A percentile compares a stretch with the other conserved stretches of the same genome.
Evolutionary conservation across 1,284 basidiomycete species (phyloP).

Genomic region (Sutorius eximius): DNA sequence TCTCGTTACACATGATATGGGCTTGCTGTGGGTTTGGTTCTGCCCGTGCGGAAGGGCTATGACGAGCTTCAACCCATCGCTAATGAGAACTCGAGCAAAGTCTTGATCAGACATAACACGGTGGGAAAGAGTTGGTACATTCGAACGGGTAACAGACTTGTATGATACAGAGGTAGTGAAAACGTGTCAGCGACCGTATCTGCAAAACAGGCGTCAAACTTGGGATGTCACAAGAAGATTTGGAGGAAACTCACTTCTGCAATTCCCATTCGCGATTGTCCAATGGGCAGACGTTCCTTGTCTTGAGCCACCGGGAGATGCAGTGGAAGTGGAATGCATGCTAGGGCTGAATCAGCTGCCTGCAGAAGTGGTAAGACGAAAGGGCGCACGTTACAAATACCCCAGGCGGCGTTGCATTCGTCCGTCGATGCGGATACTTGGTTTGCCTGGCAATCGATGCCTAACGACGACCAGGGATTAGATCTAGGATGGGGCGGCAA

Average conservation of each 20-base stretch:
- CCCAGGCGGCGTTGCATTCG: constrained; percentile 99
- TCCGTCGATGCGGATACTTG: constrained; percentile 95
- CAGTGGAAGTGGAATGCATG: constrained; percentile 99
- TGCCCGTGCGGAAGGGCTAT: neutral
- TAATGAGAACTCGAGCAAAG: neutral
- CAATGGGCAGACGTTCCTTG: constrained; percentile 96
- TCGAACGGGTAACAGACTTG: neutral
- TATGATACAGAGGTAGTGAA: constrained; percentile 23
- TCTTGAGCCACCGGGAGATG: constrained; percentile 99
- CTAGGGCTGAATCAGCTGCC: constrained; percentile 44
- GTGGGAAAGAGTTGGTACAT: constrained; percentile 13
- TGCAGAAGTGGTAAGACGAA: neutral
- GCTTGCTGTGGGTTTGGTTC: neutral
- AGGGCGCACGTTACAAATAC: constrained; percentile 89
- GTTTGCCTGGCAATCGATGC: constrained; percentile 99
- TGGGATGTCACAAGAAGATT: neutral
- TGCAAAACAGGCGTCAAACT: constrained; percentile 7
- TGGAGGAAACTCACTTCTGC: constrained; percentile 70
- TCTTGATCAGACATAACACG: neutral
- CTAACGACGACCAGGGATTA: constrained; percentile 42
- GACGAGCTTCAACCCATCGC: neutral
- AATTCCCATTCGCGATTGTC: constrained; percentile 97
- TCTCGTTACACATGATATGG: neutral
- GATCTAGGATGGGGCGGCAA: constrained; percentile 8
- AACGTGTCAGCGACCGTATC: constrained; percentile 32